phyloP scores from a whole-genome alignment of 78 protist genomes.

The Dictyostelium purpureum region DNA sequence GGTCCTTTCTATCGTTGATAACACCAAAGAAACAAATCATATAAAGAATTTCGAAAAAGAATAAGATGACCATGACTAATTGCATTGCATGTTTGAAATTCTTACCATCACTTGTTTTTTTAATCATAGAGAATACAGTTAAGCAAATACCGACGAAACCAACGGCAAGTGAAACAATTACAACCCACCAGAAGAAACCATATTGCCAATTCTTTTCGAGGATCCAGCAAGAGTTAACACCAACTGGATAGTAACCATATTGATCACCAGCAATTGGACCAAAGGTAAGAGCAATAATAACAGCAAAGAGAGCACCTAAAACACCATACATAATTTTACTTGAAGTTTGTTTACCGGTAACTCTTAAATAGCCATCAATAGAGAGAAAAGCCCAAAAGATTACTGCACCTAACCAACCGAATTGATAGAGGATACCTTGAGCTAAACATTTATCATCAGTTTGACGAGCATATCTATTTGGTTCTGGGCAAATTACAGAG shows the following conservation, averaged over 20 bases:
- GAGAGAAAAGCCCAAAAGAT: background rate
- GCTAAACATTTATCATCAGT: conserved; percentile 2
- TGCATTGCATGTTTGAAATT: background rate
- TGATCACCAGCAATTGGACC: background rate
- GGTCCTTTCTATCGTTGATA: background rate
- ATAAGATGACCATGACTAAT: background rate
- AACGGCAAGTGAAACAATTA: background rate
- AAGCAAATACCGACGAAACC: background rate
- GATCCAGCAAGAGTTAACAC: conserved; percentile 10
- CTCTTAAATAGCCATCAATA: background rate
- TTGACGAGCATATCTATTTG: background rate
- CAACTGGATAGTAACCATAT: conserved; percentile 14
- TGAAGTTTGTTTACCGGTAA: background rate
- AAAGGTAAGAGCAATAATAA: background rate
- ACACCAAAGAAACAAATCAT: background rate
- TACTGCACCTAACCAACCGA: conserved; percentile 1
- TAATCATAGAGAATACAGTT: background rate
- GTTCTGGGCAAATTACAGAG: background rate
- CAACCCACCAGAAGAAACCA: conserved; percentile 34
- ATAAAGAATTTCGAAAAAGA: background rate
- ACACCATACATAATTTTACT: background rate
- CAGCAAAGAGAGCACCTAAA: background rate
- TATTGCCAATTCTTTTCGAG: background rate
- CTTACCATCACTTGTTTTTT: background rate
- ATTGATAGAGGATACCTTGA: background rate